A percentile compares a stretch with the other conserved stretches of the same genome.
phyloP scores from a whole-genome alignment of 148 eudicot species.

The Suaeda aralocaspica region DNA sequence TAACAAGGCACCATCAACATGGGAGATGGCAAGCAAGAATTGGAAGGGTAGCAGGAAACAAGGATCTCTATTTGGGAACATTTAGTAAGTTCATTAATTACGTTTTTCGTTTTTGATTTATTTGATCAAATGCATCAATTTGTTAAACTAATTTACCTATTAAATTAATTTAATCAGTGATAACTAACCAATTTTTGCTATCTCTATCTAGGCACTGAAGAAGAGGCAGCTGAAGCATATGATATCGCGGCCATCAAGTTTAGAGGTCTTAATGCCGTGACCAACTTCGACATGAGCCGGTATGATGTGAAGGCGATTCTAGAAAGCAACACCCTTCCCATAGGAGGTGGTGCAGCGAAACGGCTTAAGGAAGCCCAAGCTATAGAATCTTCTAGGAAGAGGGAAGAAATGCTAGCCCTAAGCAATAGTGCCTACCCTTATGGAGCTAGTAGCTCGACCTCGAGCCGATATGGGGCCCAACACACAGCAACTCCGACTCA shows the following conservation, averaged over 20 bases:
- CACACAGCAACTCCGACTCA: conserved; percentile 3
- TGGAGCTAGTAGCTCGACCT: conserved; percentile 22
- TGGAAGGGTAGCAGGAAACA: conserved; percentile 96
- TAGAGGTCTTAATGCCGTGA: conserved; percentile 88
- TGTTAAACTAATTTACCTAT: no score
- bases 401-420: conserved; percentile 67
- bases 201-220: conserved; percentile 97
- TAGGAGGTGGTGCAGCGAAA: conserved; percentile 95
- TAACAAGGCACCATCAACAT: conserved; percentile 98
- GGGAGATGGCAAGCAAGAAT: conserved; percentile 99
- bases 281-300: conserved; percentile 93
- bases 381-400: conserved; percentile 70
- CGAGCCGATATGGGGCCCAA: conserved; percentile 25
- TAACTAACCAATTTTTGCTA: no score
- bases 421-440: conserved; percentile 41
- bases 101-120: not conserved
- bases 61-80: conserved; percentile 96
- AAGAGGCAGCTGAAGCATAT: conserved; percentile 98
- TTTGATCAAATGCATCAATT: no score
- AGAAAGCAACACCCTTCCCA: conserved; percentile 84
- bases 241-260: conserved; percentile 97
- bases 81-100: conserved; percentile 51
- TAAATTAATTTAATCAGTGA: not conserved
- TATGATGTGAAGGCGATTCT: conserved; percentile 90
- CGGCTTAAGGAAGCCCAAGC: conserved; percentile 94